Percentiles rank a stretch among this genome's conserved stretches.
phyloP scores from a whole-genome alignment of 2,329 filamentous ascomycete species.

The Sphaerulina vaccinii region DNA sequence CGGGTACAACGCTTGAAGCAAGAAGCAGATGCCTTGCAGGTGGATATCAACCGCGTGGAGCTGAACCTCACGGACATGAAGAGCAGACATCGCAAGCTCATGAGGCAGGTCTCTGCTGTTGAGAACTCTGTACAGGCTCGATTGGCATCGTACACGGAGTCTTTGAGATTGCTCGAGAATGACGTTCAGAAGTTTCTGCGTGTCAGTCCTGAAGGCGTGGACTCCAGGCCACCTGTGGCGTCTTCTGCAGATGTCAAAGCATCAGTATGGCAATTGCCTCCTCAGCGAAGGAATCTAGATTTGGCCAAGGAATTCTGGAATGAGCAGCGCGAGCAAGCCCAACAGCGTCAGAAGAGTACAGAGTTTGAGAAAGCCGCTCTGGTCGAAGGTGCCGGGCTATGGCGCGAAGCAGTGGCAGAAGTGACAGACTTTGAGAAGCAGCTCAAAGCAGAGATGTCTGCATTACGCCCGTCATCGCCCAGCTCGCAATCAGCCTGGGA shows the following conservation, averaged over 20 bases:
- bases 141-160: conserved; percentile 69
- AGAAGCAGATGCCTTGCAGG: conserved; percentile 55
- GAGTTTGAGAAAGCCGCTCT: conserved; percentile 64
- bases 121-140: conserved; percentile 67
- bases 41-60: conserved; percentile 66
- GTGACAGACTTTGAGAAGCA: conserved; percentile 65
- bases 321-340: conserved; percentile 58
- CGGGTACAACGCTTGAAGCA: conserved; percentile 52
- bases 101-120: conserved; percentile 60
- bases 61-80: conserved; percentile 62
- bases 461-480: conserved; percentile 22
- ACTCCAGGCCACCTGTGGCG: conserved; percentile 12
- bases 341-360: conserved; percentile 56
- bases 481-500: conserved; percentile 33
- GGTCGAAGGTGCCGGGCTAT: conserved; percentile 65
- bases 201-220: conserved; percentile 17
- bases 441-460: conserved; percentile 58
- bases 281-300: conserved; percentile 64
- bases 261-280: conserved; percentile 53
- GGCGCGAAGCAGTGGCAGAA: conserved; percentile 61
- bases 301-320: conserved; percentile 73
- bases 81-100: conserved; percentile 58
- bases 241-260: conserved; percentile 14
- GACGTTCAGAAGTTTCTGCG: conserved; percentile 60
- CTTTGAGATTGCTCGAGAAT: conserved; percentile 63